These are phyloP conservation scores for Cercospora sojina DNA, from an alignment of 2,329 filamentous ascomycete species.

Conservation along the genomic window DNA sequence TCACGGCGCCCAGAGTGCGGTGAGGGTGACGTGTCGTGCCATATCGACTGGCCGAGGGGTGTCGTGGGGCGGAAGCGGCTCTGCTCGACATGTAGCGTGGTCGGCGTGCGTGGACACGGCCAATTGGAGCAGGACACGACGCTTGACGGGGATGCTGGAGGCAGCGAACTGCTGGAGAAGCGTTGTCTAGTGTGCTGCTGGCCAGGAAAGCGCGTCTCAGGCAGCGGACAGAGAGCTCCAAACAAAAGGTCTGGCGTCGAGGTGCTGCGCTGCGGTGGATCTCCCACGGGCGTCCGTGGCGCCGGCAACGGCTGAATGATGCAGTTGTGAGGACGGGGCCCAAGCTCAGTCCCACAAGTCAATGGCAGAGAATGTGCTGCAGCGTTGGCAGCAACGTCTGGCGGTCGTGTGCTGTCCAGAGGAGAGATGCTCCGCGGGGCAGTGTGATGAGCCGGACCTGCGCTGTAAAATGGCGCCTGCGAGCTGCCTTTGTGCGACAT, in stretches of 20 bases:
- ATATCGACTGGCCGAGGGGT: conserved; percentile 1
- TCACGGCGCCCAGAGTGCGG: conserved; percentile 16
- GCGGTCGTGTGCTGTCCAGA: neutral
- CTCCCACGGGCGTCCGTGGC: neutral
- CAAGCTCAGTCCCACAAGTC: neutral
- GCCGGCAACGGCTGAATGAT: neutral
- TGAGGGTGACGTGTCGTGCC: conserved; percentile 2
- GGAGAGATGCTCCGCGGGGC: neutral
- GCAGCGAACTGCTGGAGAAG: neutral
- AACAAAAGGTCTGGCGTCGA: neutral
- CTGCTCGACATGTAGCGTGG: conserved; percentile 4
- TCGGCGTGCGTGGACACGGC: neutral
- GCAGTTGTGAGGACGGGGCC: neutral
- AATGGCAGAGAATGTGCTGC: neutral
- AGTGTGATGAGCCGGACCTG: neutral
- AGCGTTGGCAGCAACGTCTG: neutral
- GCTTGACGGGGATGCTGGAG: neutral
- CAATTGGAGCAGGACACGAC: neutral
- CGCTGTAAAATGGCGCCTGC: neutral
- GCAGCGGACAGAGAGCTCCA: neutral
- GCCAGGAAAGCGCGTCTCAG: neutral
- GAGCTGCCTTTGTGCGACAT: neutral
- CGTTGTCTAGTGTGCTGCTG: neutral
- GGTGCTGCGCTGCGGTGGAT: neutral
- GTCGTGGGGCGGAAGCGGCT: neutral